These are phyloP conservation scores for Botrytis medusae DNA, from an alignment of 2,329 filamentous ascomycete genomes.

Conservation along the genomic window DNA sequence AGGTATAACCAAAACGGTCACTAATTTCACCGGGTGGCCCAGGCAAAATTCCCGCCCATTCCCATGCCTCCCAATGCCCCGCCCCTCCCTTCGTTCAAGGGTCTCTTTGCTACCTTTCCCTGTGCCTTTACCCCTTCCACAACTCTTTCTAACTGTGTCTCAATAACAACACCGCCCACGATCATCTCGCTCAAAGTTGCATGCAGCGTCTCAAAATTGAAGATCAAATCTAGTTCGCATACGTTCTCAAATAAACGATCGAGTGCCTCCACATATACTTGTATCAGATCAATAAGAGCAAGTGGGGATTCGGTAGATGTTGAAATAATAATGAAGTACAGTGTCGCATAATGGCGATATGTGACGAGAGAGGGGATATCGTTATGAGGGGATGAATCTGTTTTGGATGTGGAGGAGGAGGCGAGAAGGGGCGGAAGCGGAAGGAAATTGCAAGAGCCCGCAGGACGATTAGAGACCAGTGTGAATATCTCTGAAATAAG, in stretches of 20 bases:
- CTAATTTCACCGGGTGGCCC: slow-evolving; percentile 37
- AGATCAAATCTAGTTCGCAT: slow-evolving; percentile 94
- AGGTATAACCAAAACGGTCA: background rate
- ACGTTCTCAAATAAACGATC: slow-evolving; percentile 97
- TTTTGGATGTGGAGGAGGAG: slow-evolving; percentile 67
- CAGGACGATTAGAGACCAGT: slow-evolving; percentile 85
- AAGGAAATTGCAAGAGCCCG: slow-evolving; percentile 96
- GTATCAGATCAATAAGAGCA: slow-evolving; percentile 92
- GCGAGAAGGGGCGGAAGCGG: slow-evolving; percentile 70
- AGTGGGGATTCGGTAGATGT: slow-evolving; percentile 95
- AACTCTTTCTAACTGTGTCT: slow-evolving; percentile 86
- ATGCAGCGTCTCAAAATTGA: slow-evolving; percentile 97
- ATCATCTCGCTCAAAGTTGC: slow-evolving; percentile 91
- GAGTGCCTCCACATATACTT: slow-evolving; percentile 95
- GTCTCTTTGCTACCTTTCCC: slow-evolving; percentile 74
- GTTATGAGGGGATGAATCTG: slow-evolving; percentile 63
- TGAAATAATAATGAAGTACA: slow-evolving; percentile 98
- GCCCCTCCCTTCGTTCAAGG: slow-evolving; percentile 67
- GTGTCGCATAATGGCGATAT: slow-evolving; percentile 95
- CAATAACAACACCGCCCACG: slow-evolving; percentile 89
- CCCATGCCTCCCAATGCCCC: slow-evolving; percentile 44
- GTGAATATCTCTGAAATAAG: slow-evolving; percentile 97
- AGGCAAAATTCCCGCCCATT: slow-evolving; percentile 39
- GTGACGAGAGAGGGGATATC: slow-evolving; percentile 94
- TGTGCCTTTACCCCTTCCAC: slow-evolving; percentile 79